phyloP scores from a whole-genome alignment of 495 filamentous ascomycete genomes.

The Immersiella caudata region DNA sequence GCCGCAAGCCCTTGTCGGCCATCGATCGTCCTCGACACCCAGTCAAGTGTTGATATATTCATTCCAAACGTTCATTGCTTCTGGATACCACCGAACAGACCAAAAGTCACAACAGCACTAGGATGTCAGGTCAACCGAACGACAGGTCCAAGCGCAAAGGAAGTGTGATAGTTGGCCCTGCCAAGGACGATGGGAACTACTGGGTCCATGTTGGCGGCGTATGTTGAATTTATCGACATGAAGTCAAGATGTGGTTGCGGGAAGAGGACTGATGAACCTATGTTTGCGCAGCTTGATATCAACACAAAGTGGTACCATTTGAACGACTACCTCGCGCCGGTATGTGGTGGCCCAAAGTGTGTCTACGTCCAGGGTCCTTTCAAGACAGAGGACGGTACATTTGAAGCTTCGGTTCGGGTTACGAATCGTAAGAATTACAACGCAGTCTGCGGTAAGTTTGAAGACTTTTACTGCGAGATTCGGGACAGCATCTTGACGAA shows the following conservation, averaged over 20 bases:
- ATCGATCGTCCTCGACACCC: neutral
- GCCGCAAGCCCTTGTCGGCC: neutral
- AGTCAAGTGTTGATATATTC: neutral
- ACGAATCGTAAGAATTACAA: neutral
- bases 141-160: neutral
- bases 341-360: too few species aligned
- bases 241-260: neutral
- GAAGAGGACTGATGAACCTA: neutral
- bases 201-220: neutral
- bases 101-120: neutral
- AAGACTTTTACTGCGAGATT: too few species aligned
- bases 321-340: neutral
- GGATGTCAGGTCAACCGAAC: neutral
- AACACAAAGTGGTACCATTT: neutral
- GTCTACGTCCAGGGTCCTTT: neutral
- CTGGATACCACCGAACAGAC: neutral
- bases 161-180: neutral
- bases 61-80: neutral
- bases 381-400: too few species aligned
- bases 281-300: neutral
- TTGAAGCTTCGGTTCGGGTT: neutral
- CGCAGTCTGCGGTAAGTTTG: too few species aligned
- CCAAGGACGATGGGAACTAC: neutral
- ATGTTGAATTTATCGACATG: neutral
- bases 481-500: too few species aligned